These are phyloP conservation scores for Escovopsis weberi DNA, from an alignment of 2,329 filamentous ascomycete genomes.

Conservation along the genomic window DNA sequence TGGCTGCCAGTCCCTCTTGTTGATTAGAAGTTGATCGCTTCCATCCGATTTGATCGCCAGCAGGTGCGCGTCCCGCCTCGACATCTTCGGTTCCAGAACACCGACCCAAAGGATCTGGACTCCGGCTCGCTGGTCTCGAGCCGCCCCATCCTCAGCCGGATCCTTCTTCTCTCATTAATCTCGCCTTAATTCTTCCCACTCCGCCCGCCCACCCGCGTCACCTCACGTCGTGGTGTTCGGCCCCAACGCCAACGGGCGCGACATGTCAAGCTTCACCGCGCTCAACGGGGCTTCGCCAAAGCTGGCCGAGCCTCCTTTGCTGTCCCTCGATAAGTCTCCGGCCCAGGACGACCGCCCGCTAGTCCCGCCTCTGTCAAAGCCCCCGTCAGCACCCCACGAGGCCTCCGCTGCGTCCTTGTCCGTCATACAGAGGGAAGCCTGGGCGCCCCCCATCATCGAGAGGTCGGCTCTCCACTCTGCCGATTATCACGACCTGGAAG, in stretches of 20 bases:
- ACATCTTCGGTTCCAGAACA: not conserved
- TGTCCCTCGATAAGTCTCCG: conserved; percentile 16
- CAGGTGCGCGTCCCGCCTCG: not conserved
- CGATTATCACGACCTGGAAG: conserved; percentile 30
- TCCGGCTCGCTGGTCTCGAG: not conserved
- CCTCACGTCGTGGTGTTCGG: conserved; percentile 1
- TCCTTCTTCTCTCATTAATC: not conserved
- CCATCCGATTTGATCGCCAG: too few relatives aligned
- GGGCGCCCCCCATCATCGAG: conserved; percentile 27
- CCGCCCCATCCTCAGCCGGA: not conserved
- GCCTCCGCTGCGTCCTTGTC: conserved; percentile 1
- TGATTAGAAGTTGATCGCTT: too few relatives aligned
- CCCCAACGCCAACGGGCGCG: conserved; percentile 1
- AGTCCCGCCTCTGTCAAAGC: conserved; percentile 11
- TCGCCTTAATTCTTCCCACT: not conserved
- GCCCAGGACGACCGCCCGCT: conserved; percentile 20
- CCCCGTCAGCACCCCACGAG: conserved; percentile 14
- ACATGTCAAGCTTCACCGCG: conserved; percentile 37
- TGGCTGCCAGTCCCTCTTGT: too few relatives aligned
- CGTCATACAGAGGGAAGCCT: conserved; percentile 24
- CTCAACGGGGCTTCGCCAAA: conserved; percentile 37
- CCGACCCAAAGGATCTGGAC: not conserved
- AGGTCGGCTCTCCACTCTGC: conserved; percentile 26
- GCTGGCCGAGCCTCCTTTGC: conserved; percentile 20
- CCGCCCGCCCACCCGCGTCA: too few relatives aligned